Percentiles rank a stretch among this genome's conserved stretches.
Conservation (phyloP, 2,329 filamentous ascomycete genomes). For the Exserohilum turcica region DNA sequence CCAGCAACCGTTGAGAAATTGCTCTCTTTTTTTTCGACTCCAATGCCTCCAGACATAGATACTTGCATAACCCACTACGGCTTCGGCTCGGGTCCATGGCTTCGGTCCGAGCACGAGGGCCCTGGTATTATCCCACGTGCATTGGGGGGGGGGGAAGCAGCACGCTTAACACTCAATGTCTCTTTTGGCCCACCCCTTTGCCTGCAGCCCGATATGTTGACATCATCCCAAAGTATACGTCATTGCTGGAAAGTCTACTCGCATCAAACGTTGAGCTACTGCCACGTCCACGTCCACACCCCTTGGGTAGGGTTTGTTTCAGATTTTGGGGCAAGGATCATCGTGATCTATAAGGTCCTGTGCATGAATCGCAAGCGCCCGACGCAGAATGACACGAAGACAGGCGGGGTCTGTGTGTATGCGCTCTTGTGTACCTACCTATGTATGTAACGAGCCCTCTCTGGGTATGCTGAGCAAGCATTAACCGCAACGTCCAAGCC, state of each 20-base stretch:
- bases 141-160: not conserved
- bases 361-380: conserved; percentile 11
- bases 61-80: not conserved
- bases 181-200: not conserved
- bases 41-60: not conserved
- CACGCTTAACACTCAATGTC: not conserved
- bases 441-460: not conserved
- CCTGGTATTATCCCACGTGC: not conserved
- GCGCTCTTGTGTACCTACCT: too few species aligned
- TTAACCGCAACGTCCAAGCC: not conserved
- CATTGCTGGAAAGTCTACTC: conserved; percentile 4
- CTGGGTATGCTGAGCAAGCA: not conserved
- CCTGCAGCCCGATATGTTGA: not conserved
- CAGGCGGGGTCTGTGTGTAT: not conserved
- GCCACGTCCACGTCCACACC: not conserved
- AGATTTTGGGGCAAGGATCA: conserved; percentile 4
- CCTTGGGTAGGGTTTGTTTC: conserved; percentile 3
- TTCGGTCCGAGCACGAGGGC: not conserved
- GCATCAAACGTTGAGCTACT: conserved; percentile 1
- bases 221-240: not conserved
- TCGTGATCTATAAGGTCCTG: conserved; percentile 1
- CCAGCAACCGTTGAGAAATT: not conserved
- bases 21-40: too few species aligned
- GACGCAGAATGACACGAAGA: conserved; percentile 1
- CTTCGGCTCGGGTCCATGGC: not conserved